These are phyloP conservation scores for Symbiodinium pilosum DNA, from an alignment of 73 alveolate species.

Conservation along the genomic window DNA sequence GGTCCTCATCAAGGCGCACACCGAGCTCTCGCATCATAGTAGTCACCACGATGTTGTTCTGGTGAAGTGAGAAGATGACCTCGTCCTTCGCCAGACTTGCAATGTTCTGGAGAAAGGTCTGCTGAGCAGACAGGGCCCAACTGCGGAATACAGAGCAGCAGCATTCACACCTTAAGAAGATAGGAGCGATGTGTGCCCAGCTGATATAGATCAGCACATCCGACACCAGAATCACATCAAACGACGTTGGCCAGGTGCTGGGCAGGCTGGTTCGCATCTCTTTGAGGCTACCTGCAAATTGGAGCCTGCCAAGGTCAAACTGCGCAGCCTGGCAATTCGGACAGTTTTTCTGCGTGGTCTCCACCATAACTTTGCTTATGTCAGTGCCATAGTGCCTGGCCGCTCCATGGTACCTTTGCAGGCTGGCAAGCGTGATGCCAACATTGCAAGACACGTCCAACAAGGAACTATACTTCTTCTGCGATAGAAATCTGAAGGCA, in stretches of 20 bases:
- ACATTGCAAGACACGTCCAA: slow-evolving; percentile 42
- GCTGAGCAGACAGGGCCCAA: background rate
- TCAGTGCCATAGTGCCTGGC: slow-evolving; percentile 31
- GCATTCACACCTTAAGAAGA: background rate
- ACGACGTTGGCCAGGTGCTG: background rate
- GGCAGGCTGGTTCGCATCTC: background rate
- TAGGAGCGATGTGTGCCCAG: slow-evolving; percentile 14
- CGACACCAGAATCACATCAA: slow-evolving; percentile 19
- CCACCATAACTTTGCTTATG: slow-evolving; percentile 4
- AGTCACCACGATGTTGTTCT: slow-evolving; percentile 9
- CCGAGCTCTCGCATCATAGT: background rate
- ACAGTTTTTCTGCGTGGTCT: background rate
- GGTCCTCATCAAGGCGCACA: background rate
- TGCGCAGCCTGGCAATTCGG: background rate
- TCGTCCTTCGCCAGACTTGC: slow-evolving; percentile 34
- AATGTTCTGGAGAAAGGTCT: background rate
- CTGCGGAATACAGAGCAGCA: slow-evolving; percentile 16
- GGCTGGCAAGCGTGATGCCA: background rate
- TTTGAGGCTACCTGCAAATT: no score
- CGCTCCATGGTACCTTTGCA: background rate
- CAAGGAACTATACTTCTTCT: background rate
- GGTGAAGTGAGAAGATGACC: slow-evolving; percentile 26
- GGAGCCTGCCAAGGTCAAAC: slow-evolving; percentile 12
- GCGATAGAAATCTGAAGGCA: background rate
- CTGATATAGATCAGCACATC: slow-evolving; percentile 24